Conservation (phyloP, 345 rosid species). For the Gossypium mustelinum region DNA sequence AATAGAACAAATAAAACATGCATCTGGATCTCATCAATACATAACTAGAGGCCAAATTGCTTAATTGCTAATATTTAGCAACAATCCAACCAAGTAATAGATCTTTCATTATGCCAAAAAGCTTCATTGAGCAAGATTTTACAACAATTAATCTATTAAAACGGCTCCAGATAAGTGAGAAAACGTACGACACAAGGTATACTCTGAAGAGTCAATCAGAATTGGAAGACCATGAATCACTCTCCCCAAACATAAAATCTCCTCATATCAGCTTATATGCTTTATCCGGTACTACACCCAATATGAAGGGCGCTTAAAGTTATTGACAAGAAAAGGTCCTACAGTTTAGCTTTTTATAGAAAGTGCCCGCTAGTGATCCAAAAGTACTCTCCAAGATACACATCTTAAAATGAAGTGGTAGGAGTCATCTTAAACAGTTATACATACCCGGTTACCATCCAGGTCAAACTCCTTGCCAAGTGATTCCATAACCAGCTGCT, state of each 20-base stretch:
- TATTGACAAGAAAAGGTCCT: background rate
- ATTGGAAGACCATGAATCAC: background rate
- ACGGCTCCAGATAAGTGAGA: background rate
- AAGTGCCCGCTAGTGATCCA: background rate
- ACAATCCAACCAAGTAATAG: background rate
- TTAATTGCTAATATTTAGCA: background rate
- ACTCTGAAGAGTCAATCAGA: background rate
- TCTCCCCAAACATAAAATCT: background rate
- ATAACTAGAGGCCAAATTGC: background rate
- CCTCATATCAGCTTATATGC: slow-evolving; percentile 1
- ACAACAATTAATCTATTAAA: slow-evolving; percentile 6
- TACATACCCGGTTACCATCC: slow-evolving; percentile 84
- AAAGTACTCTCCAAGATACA: slow-evolving; percentile 9
- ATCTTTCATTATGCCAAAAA: background rate
- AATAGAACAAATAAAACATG: background rate
- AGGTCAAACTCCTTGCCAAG: slow-evolving; percentile 97
- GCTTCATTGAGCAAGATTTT: background rate
- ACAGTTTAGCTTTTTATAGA: background rate
- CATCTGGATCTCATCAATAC: background rate
- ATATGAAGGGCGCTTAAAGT: background rate
- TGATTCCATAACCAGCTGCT: slow-evolving; percentile 98
- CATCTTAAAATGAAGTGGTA: background rate
- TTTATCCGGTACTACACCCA: background rate
- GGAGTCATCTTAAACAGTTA: slow-evolving; percentile 3
- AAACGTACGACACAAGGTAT: background rate